phyloP scores from a whole-genome alignment of 2,329 filamentous ascomycete genomes.

The Cladosporium velox region DNA sequence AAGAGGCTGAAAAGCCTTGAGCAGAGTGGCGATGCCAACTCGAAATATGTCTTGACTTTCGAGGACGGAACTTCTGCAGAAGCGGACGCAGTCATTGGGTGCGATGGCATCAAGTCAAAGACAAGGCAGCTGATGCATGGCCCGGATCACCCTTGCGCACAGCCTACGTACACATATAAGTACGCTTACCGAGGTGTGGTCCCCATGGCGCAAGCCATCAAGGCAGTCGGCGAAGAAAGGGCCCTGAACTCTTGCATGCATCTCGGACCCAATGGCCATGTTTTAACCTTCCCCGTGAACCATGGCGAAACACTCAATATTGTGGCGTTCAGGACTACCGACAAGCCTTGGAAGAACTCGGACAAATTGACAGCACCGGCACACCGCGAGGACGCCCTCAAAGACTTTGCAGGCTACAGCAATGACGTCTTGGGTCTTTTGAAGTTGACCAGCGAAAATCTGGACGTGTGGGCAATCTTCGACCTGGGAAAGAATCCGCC shows the following conservation, averaged over 20 bases:
- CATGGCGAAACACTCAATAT: conserved; percentile 60
- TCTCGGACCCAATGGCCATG: conserved; percentile 57
- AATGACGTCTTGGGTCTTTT: conserved; percentile 40
- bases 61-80: conserved; percentile 33
- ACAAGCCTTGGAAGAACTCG: conserved; percentile 18
- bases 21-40: conserved; percentile 27
- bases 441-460: conserved; percentile 36
- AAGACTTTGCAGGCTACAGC: conserved; percentile 48
- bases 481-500: conserved; percentile 28
- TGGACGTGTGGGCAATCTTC: conserved; percentile 29
- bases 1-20: conserved; percentile 35
- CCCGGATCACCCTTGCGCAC: conserved; percentile 44
- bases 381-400: conserved; percentile 43
- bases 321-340: conserved; percentile 49
- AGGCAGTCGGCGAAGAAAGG: conserved; percentile 31
- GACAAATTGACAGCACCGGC: conserved; percentile 37
- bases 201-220: conserved; percentile 50
- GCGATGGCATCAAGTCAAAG: conserved; percentile 53
- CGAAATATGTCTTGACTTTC: conserved; percentile 39
- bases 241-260: conserved; percentile 30
- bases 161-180: conserved; percentile 58
- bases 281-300: conserved; percentile 64
- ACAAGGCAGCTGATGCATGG: conserved; percentile 26
- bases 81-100: conserved; percentile 35
- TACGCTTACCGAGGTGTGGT: conserved; percentile 64